phyloP scores from a whole-genome alignment of 495 filamentous ascomycete genomes.

The Neurospora sp. region DNA sequence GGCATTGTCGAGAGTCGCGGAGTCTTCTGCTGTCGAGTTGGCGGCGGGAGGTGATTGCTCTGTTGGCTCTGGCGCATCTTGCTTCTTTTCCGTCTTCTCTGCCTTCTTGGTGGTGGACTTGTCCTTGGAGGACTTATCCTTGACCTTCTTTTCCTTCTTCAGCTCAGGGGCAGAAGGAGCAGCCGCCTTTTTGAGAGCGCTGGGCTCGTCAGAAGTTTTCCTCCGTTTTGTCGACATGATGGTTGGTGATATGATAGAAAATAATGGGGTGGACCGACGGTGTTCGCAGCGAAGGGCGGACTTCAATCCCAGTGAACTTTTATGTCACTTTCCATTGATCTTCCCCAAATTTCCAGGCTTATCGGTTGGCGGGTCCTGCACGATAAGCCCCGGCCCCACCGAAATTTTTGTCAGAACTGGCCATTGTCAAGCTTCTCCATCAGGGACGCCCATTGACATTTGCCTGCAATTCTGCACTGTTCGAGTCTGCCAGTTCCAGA shows the following conservation, averaged over 20 bases:
- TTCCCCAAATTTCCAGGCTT: constrained; percentile 4
- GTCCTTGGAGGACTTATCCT: not conserved
- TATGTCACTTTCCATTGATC: not conserved
- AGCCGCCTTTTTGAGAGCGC: not conserved
- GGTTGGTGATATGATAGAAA: not conserved
- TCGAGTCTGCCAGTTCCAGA: not conserved
- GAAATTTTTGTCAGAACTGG: constrained; percentile 13
- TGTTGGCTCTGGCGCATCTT: not conserved
- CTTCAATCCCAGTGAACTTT: not conserved
- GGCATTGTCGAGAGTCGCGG: constrained; percentile 11
- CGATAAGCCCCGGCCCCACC: constrained; percentile 22
- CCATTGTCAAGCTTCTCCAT: not conserved
- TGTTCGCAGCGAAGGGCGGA: not conserved
- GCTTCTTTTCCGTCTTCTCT: constrained; percentile 1
- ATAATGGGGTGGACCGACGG: not conserved
- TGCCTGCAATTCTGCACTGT: constrained; percentile 3
- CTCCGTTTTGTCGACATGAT: constrained; percentile 21
- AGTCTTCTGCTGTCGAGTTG: not conserved
- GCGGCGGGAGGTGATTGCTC: constrained; percentile 4
- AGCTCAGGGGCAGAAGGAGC: not conserved
- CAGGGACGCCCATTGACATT: not conserved
- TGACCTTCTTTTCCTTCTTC: not conserved
- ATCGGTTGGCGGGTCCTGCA: constrained; percentile 4
- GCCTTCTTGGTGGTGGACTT: not conserved
- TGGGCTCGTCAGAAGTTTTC: constrained; percentile 11